These are phyloP conservation scores for Saturnispora bothae DNA, from an alignment of 805 yeast species.

Conservation along the genomic window DNA sequence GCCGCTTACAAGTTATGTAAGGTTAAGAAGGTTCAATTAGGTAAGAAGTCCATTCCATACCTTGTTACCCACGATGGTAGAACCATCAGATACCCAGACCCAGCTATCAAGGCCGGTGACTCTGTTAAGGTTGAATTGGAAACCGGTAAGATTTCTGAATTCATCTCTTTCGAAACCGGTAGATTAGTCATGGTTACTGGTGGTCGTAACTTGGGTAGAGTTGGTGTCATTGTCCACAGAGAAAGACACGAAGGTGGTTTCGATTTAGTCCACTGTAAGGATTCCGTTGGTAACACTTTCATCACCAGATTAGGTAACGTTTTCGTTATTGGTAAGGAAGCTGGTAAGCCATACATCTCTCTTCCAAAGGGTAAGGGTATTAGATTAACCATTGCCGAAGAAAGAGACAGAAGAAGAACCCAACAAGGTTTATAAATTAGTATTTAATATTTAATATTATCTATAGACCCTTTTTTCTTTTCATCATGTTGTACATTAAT, in stretches of 20 bases:
- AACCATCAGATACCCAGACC: constrained; percentile 99
- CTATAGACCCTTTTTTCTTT: constrained; percentile 3
- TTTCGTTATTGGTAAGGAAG: constrained; percentile 83
- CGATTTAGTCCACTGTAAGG: constrained; percentile 96
- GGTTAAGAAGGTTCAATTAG: constrained; percentile 96
- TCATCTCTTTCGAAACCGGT: constrained; percentile 88
- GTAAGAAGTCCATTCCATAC: constrained; percentile 98
- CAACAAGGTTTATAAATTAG: constrained; percentile 45
- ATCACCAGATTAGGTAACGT: constrained; percentile 92
- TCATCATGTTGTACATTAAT: constrained; percentile 7
- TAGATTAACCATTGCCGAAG: constrained; percentile 90
- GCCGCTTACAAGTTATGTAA: constrained; percentile 96
- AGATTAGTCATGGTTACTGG: constrained; percentile 89
- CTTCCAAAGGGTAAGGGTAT: constrained; percentile 99
- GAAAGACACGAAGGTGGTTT: constrained; percentile 98
- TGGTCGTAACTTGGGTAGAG: constrained; percentile 98
- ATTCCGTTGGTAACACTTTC: constrained; percentile 86
- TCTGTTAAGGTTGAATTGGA: constrained; percentile 95
- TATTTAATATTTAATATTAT: background rate
- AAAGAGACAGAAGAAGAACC: constrained; percentile 97
- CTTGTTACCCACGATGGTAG: constrained; percentile 99
- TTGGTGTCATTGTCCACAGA: constrained; percentile 91
- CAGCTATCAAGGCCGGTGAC: constrained; percentile 92
- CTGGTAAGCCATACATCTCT: constrained; percentile 86
- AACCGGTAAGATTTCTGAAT: constrained; percentile 86